These are phyloP conservation scores for Metschnikowia lunata DNA, from an alignment of 805 yeast species.

Conservation along the genomic window DNA sequence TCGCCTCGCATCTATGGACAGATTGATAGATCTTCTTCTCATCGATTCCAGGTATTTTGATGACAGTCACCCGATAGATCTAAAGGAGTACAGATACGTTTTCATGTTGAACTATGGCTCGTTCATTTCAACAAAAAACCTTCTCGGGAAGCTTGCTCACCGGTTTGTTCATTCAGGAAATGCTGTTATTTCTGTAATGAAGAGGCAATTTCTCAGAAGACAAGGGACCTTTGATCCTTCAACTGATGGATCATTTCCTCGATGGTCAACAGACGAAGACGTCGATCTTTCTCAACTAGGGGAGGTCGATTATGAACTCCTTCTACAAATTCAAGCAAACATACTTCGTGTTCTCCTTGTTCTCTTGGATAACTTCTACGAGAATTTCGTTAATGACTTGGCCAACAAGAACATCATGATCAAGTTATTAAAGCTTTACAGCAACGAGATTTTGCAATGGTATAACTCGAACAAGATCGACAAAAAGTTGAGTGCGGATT, in stretches of 20 bases:
- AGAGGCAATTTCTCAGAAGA: constrained; percentile 21
- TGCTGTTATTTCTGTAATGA: constrained; percentile 43
- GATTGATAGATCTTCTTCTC: constrained; percentile 74
- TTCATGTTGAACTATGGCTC: constrained; percentile 40
- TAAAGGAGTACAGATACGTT: constrained; percentile 39
- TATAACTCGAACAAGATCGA: constrained; percentile 41
- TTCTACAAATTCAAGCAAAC: constrained; percentile 77
- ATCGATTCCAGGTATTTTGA: constrained; percentile 60
- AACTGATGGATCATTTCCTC: constrained; percentile 41
- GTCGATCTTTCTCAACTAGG: constrained; percentile 38
- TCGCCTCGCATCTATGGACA: constrained; percentile 60
- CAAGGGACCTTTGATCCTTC: constrained; percentile 10
- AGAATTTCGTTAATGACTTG: constrained; percentile 69
- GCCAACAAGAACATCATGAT: constrained; percentile 55
- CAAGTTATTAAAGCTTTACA: constrained; percentile 61
- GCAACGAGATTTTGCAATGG: constrained; percentile 57
- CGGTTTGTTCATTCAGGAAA: constrained; percentile 41
- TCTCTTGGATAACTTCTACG: constrained; percentile 67
- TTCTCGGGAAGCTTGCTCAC: constrained; percentile 38
- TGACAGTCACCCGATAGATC: constrained; percentile 29
- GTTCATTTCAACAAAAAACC: constrained; percentile 36
- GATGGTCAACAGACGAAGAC: constrained; percentile 48
- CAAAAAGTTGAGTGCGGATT: constrained; percentile 28
- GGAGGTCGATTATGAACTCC: constrained; percentile 58
- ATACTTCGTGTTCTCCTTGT: constrained; percentile 71